Conservation (phyloP, 2,329 filamentous ascomycete genomes). For the Penicillium expansum region DNA sequence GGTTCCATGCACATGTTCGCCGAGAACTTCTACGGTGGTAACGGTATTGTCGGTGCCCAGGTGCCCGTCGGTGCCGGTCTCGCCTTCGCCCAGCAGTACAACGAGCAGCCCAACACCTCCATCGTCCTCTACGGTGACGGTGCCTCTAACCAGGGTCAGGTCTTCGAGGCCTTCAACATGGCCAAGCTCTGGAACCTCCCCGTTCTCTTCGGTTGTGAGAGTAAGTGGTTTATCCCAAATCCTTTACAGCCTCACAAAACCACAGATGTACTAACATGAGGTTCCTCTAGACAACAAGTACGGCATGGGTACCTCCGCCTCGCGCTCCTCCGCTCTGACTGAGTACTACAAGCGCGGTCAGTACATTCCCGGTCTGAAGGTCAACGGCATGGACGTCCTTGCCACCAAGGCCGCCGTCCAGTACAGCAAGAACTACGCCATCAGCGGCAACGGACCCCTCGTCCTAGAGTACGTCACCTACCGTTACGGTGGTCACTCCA, state of each 20-base stretch:
- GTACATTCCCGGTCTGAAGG: conserved; percentile 98
- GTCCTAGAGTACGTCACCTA: conserved; percentile 99
- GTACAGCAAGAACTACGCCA: conserved; percentile 86
- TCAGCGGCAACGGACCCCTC: conserved; percentile 81
- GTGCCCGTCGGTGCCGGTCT: conserved; percentile 95
- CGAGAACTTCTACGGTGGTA: conserved; percentile 96
- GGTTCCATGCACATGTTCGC: conserved; percentile 99
- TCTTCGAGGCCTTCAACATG: conserved; percentile 99
- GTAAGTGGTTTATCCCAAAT: conserved; percentile 55
- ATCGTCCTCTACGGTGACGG: conserved; percentile 95
- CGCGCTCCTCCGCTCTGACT: conserved; percentile 89
- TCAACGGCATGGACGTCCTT: conserved; percentile 99
- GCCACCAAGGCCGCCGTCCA: conserved; percentile 95
- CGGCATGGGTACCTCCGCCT: conserved; percentile 96
- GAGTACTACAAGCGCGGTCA: conserved; percentile 99
- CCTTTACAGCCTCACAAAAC: neutral
- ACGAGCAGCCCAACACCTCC: conserved; percentile 77
- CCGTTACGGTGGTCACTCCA: conserved; percentile 98
- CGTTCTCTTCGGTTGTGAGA: conserved; percentile 95
- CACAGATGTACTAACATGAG: neutral
- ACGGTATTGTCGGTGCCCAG: conserved; percentile 98
- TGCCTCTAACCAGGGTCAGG: conserved; percentile 98
- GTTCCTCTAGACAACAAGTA: conserved; percentile 83
- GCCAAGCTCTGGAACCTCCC: conserved; percentile 98
- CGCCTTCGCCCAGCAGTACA: conserved; percentile 96